Percentiles rank a stretch among this genome's conserved stretches.
These are phyloP conservation scores for Cryptomeria japonica DNA, from an alignment of 75 land plant genomes.

Conservation along the genomic window DNA sequence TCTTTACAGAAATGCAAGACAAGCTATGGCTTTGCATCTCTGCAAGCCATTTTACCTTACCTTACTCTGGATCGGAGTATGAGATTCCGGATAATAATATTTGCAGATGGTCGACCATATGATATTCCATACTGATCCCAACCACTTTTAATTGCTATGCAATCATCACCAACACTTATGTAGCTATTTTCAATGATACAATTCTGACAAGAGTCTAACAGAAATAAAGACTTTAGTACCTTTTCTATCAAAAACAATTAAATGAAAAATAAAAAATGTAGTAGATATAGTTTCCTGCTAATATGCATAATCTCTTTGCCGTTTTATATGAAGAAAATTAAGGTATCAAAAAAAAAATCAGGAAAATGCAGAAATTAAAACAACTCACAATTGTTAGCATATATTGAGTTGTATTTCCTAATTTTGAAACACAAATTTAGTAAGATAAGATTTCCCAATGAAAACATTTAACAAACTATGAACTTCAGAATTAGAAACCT, in stretches of 20 bases:
- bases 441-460: background rate
- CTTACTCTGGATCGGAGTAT: constrained; percentile 79
- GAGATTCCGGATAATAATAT: constrained; percentile 79
- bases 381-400: background rate
- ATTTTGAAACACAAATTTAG: constrained; percentile 5
- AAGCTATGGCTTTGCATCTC: background rate
- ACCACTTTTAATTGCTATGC: constrained; percentile 93
- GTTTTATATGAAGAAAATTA: background rate
- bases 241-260: background rate
- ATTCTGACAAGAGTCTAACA: constrained; percentile 86
- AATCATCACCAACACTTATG: constrained; percentile 97
- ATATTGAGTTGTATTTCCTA: background rate
- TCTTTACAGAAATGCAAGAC: background rate
- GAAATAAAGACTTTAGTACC: background rate
- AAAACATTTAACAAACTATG: background rate
- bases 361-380: background rate
- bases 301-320: background rate
- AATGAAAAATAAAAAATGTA: background rate
- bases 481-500: too few relatives aligned
- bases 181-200: constrained; percentile 89
- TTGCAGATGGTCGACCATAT: constrained; percentile 72
- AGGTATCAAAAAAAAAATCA: background rate
- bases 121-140: constrained; percentile 95
- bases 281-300: background rate
- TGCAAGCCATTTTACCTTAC: constrained; percentile 31